Evolutionary conservation across 768 basidiomycete genomes (phyloP).

Genomic region (Tricholoma furcatifolium): DNA sequence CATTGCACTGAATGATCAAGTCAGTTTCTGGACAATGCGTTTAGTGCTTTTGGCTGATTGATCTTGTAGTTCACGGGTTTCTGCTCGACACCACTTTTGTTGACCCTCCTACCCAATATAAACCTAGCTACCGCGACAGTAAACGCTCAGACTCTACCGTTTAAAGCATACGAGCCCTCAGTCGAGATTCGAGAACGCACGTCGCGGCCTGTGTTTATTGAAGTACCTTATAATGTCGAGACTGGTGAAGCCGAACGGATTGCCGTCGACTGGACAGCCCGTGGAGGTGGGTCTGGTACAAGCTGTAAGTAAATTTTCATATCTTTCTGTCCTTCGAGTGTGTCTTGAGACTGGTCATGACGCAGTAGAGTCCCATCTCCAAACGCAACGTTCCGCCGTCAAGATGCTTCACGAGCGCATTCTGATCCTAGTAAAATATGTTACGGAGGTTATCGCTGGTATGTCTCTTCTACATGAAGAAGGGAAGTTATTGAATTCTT

Average conservation of each 20-base stretch:
- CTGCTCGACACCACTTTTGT: conserved; percentile 86
- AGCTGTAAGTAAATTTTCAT: conserved; percentile 54
- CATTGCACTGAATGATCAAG: conserved; percentile 85
- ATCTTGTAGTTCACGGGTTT: conserved; percentile 70
- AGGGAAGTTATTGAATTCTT: conserved; percentile 11
- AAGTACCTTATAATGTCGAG: conserved; percentile 86
- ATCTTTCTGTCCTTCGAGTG: not conserved
- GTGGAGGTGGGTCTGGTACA: conserved; percentile 79
- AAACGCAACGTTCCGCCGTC: conserved; percentile 91
- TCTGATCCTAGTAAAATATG: conserved; percentile 81
- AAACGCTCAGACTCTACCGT: conserved; percentile 76
- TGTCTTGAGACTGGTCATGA: conserved; percentile 2
- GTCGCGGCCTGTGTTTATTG: conserved; percentile 78
- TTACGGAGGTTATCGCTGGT: conserved; percentile 76
- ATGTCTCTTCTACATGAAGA: not conserved
- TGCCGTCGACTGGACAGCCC: conserved; percentile 94
- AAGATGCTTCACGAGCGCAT: conserved; percentile 97
- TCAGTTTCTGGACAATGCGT: conserved; percentile 21
- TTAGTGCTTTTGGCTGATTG: not conserved
- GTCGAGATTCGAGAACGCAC: conserved; percentile 80
- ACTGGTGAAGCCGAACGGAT: conserved; percentile 99
- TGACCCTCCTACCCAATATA: conserved; percentile 46
- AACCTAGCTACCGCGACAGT: conserved; percentile 23
- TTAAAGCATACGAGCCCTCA: conserved; percentile 92
- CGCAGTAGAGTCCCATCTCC: conserved; percentile 86